Percentiles rank a stretch among this genome's conserved stretches.
phyloP scores from a whole-genome alignment of 2,329 filamentous ascomycete species.

The Fusarium ramigenum region DNA sequence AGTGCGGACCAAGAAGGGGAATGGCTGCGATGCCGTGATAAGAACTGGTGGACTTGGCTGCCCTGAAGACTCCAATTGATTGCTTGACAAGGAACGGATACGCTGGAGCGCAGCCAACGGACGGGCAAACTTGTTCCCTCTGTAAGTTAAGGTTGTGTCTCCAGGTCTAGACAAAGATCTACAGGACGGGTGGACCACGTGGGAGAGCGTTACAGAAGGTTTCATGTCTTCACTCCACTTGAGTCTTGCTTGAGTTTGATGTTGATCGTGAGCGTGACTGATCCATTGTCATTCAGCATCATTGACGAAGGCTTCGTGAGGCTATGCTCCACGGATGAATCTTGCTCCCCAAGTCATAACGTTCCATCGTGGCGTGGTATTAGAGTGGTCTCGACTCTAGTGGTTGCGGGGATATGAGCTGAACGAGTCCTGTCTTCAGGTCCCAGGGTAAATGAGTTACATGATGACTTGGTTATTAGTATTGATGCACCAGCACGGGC shows the following conservation, averaged over 20 bases:
- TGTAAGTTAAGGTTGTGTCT: constrained; percentile 17
- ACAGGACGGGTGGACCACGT: constrained; percentile 32
- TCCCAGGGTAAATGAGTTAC: constrained; percentile 3
- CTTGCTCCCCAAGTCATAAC: not conserved
- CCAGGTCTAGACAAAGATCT: not conserved
- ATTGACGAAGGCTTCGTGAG: not conserved
- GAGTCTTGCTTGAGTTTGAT: constrained; percentile 10
- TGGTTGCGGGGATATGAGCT: constrained; percentile 3
- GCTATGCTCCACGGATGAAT: not conserved
- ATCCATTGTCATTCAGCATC: not conserved
- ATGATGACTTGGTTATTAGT: not conserved
- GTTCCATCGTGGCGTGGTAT: constrained; percentile 24
- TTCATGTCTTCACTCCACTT: constrained; percentile 12
- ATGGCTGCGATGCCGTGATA: constrained; percentile 19
- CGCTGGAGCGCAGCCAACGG: not conserved
- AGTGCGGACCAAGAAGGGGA: constrained; percentile 20
- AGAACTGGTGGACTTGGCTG: not conserved
- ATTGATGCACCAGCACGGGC: not conserved
- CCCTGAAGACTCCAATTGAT: not conserved
- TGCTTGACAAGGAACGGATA: not conserved
- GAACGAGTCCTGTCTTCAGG: not conserved
- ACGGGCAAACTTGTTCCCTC: not conserved
- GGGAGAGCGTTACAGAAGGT: constrained; percentile 24
- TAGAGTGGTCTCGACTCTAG: constrained; percentile 12
- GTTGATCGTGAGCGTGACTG: constrained; percentile 18